Evolutionary conservation across 768 basidiomycete genomes (phyloP), one percentile per base, ranked within the genome.

Genomic region (Sistotremastrum niveocremeum): DNA sequence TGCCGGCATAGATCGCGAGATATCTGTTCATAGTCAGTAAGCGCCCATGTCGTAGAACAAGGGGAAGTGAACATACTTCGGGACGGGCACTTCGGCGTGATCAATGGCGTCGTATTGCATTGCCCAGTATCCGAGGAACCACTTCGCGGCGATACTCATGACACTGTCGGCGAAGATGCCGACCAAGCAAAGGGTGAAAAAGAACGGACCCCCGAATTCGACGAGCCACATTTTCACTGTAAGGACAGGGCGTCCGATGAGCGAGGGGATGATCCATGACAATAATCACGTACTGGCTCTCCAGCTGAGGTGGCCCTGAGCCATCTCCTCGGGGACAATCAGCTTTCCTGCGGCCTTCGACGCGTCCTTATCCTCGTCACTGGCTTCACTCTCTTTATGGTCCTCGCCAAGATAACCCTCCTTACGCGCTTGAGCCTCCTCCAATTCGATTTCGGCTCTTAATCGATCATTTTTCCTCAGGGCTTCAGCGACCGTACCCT

Each of bases 401-500:
- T 46, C 64, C 50, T 49, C 44, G 12, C 48, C 36, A 4, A 37
- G 20, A 20, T 20, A 20, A 20, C 20, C 20, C 20, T 20, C 20
- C 20, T 20, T 20, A 20, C 20, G 20, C 20, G 20, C 20, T 20
- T 20, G 20, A 20, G 20, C 49, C 42, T 62, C 60, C 2, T 44
- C 55, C 39, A 56, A 55, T 38, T 60, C 49, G 5, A 52, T 52
- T 5, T 57, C 51, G 45, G 66, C 61, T 44, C 59, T 54, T 5
- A 59, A 52, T 7, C 60, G 44, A 11, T 57, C 48, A 3, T 74
- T 67, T 30, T 65, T 63, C 1, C 59, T 59, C 6, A 81, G 60
- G 0, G 65, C 68, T 3, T 71, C 73, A 0, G 69, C 66, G 3
- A 76, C 59, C 10, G 73, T 64, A 4, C 73, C 76, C 49, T 71